These are phyloP conservation scores for Dioscorea cayenensis DNA, from an alignment of 116 monocot species.

Conservation along the genomic window DNA sequence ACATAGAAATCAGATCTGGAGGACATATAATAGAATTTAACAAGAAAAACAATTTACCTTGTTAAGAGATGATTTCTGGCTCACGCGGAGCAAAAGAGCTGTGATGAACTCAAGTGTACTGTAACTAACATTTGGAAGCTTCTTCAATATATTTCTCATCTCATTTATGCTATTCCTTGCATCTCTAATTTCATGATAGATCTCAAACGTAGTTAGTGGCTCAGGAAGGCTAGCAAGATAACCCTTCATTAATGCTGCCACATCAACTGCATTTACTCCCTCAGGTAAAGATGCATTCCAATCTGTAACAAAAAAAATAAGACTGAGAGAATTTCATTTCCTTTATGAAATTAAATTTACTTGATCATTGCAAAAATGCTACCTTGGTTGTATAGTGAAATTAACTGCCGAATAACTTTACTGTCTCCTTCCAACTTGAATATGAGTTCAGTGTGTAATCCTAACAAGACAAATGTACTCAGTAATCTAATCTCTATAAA, in stretches of 20 bases:
- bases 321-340: not conserved
- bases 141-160: conserved; percentile 74
- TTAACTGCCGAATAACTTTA: conserved; percentile 56
- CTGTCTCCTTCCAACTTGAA: conserved; percentile 81
- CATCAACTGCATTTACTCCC: conserved; percentile 56
- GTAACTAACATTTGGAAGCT: conserved; percentile 78
- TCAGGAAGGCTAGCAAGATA: conserved; percentile 93
- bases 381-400: conserved; percentile 91
- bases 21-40: not conserved
- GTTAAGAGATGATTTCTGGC: conserved; percentile 83
- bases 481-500: conserved; percentile 3
- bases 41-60: conserved; percentile 40
- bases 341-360: not conserved
- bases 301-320: conserved; percentile 45
- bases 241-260: conserved; percentile 74
- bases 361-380: not conserved
- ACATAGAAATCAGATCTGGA: not conserved
- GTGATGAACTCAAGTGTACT: conserved; percentile 84
- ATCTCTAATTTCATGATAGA: conserved; percentile 69
- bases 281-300: conserved; percentile 77
- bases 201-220: conserved; percentile 76
- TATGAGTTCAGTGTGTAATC: conserved; percentile 61
- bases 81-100: conserved; percentile 77
- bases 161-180: conserved; percentile 66
- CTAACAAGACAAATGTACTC: conserved; percentile 18